These are phyloP conservation scores for Penicillium freii DNA, from an alignment of 2,329 filamentous ascomycete genomes.

Conservation along the genomic window DNA sequence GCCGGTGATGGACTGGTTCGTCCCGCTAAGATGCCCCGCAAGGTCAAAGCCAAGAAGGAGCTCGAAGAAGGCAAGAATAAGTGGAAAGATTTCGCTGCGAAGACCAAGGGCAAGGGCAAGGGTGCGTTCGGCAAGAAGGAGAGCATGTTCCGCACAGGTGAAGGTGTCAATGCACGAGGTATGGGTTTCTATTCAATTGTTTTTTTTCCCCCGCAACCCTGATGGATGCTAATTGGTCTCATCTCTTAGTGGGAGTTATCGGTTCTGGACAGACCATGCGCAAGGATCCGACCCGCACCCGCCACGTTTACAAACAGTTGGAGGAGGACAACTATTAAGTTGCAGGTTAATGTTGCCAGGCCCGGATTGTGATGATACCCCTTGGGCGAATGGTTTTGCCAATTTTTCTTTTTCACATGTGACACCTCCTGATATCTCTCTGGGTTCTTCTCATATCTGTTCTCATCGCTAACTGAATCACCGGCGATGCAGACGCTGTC, in stretches of 20 bases:
- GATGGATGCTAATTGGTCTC: slow-evolving; percentile 24
- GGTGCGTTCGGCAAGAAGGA: slow-evolving; percentile 74
- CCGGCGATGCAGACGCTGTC: slow-evolving; percentile 27
- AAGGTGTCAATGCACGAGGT: slow-evolving; percentile 84
- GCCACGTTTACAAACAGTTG: slow-evolving; percentile 79
- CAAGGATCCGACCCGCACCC: slow-evolving; percentile 77
- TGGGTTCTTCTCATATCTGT: slow-evolving; percentile 13
- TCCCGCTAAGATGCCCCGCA: slow-evolving; percentile 67
- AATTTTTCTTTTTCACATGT: slow-evolving; percentile 12
- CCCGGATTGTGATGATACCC: slow-evolving; percentile 6
- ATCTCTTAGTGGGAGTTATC: slow-evolving; percentile 77
- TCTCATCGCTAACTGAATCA: slow-evolving; percentile 31
- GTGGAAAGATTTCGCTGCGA: slow-evolving; percentile 89
- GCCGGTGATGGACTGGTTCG: slow-evolving; percentile 57
- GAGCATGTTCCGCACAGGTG: slow-evolving; percentile 94
- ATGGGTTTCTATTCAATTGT: slow-evolving; percentile 14
- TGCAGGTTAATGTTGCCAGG: neutral
- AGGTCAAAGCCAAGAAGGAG: slow-evolving; percentile 85
- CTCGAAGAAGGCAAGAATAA: slow-evolving; percentile 87
- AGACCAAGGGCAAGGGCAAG: slow-evolving; percentile 69
- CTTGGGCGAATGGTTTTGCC: slow-evolving; percentile 11
- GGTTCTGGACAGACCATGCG: slow-evolving; percentile 95
- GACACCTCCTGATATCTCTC: slow-evolving; percentile 14
- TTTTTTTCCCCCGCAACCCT: neutral
- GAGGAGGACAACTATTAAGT: slow-evolving; percentile 61